Base-by-base conservation (phyloP, 2,329 filamentous ascomycete genomes). In the Fusarium setosum region DNA sequence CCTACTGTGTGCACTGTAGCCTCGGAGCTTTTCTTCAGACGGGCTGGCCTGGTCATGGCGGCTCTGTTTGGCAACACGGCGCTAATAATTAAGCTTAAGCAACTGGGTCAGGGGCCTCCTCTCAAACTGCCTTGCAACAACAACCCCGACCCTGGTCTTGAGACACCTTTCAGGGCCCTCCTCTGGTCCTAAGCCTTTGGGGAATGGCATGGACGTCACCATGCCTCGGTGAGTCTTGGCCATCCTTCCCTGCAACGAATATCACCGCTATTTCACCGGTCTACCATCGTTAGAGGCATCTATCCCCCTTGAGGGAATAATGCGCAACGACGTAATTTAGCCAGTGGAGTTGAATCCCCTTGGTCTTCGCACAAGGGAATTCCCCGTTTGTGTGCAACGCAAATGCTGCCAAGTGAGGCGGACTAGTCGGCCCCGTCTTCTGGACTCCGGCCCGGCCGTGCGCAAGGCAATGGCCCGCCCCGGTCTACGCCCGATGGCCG, bases 71-170 rank as follows among this genome's bases (percentile, higher is more conserved):
- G n/a, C 60, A 61, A 29, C 48, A 53, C 12, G 42, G 20, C 60
- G 64, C 64, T 68, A 67, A 65, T 29, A 65, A 65, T 67, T 67
- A 67, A 67, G 64, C 64, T 67, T 65, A 67, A 67, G 56, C 45
- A 35, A 45, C 58, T 44, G 51, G 42, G 48, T 49, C 49, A 56
- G 63, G 64, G 64, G 45, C 49, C 50, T 32, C 31, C 37, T 32
- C 18, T 51, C 42, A 61, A 56, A 41, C 38, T 20, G 17, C 31
- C 50, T 44, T 53, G 49, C 35, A 41, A 37, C 38, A 47, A 49
- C 26, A 53, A 45, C 31, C 51, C 42, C 48, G 42, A 51, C 50
- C 41, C 23, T 31, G 13, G 48, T 47, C 59, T 47, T 51, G 38
- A n/a, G n/a, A n/a, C 47, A 44, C 31, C 31, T 44, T 47, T 45